A percentile compares a stretch with the other conserved stretches of the same genome.
Evolutionary conservation across 192 early-diverging fungal genomes (phyloP).

Genomic region (Backusella circina): DNA sequence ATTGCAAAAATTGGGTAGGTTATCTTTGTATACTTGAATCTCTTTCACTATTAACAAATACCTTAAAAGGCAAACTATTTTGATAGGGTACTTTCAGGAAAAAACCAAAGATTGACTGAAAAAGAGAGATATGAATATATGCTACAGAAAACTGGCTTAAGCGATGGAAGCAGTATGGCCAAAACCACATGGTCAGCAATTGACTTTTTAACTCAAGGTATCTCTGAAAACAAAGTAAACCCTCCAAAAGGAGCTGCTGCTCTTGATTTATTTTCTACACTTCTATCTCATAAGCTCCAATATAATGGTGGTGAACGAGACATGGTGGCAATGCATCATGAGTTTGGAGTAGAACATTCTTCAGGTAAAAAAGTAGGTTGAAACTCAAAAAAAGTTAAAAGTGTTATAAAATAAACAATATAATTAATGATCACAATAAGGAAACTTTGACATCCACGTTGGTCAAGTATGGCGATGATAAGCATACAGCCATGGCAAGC

Average conservation of each 20-base stretch:
- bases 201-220: neutral
- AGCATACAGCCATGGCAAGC: constrained; percentile 78
- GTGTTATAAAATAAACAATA: neutral
- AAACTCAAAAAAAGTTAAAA: neutral
- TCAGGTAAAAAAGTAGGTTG: constrained; percentile 51
- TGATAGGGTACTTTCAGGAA: constrained; percentile 36
- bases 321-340: constrained; percentile 92
- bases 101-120: neutral
- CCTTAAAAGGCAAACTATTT: constrained; percentile 36
- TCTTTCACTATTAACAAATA: neutral
- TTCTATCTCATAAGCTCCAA: constrained; percentile 76
- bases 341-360: constrained; percentile 79
- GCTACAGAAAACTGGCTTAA: constrained; percentile 36
- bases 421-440: neutral
- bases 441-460: constrained; percentile 66
- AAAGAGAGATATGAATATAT: constrained; percentile 20
- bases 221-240: neutral
- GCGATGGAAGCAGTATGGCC: constrained; percentile 40
- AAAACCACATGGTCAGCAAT: constrained; percentile 48
- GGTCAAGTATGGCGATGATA: constrained; percentile 61
- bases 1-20: constrained; percentile 41
- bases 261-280: constrained; percentile 79
- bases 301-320: constrained; percentile 82
- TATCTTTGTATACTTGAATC: neutral
- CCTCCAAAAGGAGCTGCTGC: constrained; percentile 35